Percentiles rank a stretch among this genome's conserved stretches.
Evolutionary conservation across 2,329 filamentous ascomycete genomes (phyloP).

Genomic region (Hypocreales sp.): DNA sequence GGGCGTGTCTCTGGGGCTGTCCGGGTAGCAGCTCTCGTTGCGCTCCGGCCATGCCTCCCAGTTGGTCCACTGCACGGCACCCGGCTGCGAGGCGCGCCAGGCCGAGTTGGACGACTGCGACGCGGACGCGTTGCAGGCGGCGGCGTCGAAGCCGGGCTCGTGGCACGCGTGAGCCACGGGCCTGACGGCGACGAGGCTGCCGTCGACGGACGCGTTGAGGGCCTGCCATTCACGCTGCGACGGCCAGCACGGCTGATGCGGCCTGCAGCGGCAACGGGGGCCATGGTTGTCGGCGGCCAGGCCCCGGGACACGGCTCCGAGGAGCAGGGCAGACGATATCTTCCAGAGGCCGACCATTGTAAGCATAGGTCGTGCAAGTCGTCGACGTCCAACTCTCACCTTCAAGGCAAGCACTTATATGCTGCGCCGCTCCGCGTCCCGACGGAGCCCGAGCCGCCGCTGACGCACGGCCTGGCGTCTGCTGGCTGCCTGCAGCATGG

Average conservation of each 20-base stretch:
- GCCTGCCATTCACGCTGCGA: conserved; percentile 22
- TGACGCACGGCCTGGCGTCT: too few species aligned
- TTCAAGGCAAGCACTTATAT: too few species aligned
- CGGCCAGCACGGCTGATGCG: conserved; percentile 36
- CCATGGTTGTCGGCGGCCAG: not conserved
- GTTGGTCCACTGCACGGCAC: conserved; percentile 19
- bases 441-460: too few species aligned
- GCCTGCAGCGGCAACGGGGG: conserved; percentile 25
- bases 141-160: conserved; percentile 23
- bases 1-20: conserved; percentile 7
- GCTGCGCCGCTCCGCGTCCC: too few species aligned
- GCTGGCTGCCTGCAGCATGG: too few species aligned
- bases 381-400: too few species aligned
- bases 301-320: not conserved
- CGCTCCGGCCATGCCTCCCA: conserved; percentile 21
- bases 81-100: conserved; percentile 19
- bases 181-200: conserved; percentile 30
- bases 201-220: conserved; percentile 33
- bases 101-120: conserved; percentile 12
- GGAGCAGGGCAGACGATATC: too few species aligned
- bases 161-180: conserved; percentile 37
- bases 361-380: too few species aligned
- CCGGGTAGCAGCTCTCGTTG: conserved; percentile 20
- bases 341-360: too few species aligned
- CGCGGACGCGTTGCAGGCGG: conserved; percentile 20